Conservation (phyloP, 768 basidiomycete genomes). For the Boletus vinaceobasis region DNA sequence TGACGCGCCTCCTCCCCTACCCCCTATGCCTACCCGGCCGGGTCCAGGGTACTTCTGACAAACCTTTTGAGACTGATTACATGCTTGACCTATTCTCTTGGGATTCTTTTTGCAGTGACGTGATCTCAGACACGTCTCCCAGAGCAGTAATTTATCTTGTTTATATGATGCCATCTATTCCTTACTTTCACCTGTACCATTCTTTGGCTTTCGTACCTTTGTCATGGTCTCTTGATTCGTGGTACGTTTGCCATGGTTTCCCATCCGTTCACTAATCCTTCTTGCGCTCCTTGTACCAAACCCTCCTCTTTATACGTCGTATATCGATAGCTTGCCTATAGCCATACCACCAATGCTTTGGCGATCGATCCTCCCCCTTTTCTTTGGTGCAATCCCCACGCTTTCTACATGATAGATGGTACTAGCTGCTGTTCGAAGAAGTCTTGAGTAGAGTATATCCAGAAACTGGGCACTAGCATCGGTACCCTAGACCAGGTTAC, state of each 20-base stretch:
- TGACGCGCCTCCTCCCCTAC: conserved; percentile 16
- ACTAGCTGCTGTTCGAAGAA: conserved; percentile 6
- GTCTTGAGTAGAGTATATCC: conserved; percentile 5
- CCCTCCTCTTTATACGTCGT: neutral
- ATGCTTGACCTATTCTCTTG: conserved; percentile 7
- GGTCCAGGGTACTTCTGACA: conserved; percentile 29
- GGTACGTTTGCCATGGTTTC: neutral
- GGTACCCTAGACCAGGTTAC: neutral
- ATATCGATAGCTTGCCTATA: conserved; percentile 5
- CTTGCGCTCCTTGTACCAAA: conserved; percentile 11
- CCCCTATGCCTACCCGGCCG: conserved; percentile 14
- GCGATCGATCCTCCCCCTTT: neutral
- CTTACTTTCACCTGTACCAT: conserved; percentile 6
- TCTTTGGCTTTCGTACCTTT: conserved; percentile 15
- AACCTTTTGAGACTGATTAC: neutral
- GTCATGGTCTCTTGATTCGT: neutral
- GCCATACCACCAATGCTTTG: neutral
- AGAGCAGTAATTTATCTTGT: conserved; percentile 29
- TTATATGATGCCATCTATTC: conserved; percentile 19
- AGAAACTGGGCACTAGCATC: neutral
- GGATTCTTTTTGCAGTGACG: neutral
- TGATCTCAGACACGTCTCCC: neutral
- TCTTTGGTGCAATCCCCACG: neutral
- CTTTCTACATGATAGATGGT: neutral
- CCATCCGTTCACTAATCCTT: conserved; percentile 4